Base-by-base conservation (phyloP, 805 yeast species). In the Starmerella khaoyaiensis region DNA sequence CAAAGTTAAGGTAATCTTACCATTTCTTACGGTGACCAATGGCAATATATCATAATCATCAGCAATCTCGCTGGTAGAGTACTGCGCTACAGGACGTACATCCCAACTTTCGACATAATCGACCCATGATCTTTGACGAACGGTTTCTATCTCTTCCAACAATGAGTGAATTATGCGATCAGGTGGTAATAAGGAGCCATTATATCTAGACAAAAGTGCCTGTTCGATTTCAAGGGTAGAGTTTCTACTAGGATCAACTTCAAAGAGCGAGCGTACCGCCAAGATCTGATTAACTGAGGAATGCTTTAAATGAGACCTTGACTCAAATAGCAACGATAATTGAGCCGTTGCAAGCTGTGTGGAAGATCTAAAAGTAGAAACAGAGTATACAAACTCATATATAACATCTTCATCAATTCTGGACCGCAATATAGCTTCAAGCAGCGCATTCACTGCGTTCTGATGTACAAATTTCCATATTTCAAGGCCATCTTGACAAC, bases 31-130 rank as follows among this genome's bases (percentile, higher is more conserved):
- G 10, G 35, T 26, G 6, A 49, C 23, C 21, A 50, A 20, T 2
- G 51, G 48, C 5, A 47, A 49, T 8, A 33, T 25, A 47, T 65
- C 64, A 42, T 62, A 62, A 34, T 64, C 62, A 36, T 72, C 62
- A 21, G 74, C 48, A n/a, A n/a, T n/a, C 37, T 61, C 58, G n/a
- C 68, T 58, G 8, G 32, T 19, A 17, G 21, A 14, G 21, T 18
- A 12, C 7, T 29, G 30, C 3, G 33, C 5, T n/a, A 35, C 65
- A 64, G 29, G 53, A 5, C 52, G 51, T 35, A 76, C 67, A 35
- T 79, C 84, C 93, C 93, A 80, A 30, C 67, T 61, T 23, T 64
- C 59, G 4, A 79, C 73, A 25, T 63, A 54, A 35, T 64, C 64
- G n/a, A 78, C 63, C 93, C 94, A 83, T 6, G 83, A 71, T 4